Evolutionary conservation across 352 stramenopile genomes (phyloP).

Genomic region (Phytopythium kandeliae): DNA sequence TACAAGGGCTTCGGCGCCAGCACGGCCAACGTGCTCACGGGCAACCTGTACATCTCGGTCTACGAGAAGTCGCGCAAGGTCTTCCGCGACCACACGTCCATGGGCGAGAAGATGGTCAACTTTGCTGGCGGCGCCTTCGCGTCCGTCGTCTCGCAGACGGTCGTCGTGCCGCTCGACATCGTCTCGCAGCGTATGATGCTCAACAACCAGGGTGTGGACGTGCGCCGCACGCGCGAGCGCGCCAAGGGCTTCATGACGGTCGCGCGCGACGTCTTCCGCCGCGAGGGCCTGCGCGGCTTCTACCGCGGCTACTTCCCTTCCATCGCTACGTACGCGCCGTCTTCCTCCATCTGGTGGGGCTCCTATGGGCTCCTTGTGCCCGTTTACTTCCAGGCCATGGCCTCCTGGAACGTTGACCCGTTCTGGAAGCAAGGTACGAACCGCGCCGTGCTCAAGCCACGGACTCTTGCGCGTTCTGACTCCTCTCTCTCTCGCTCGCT

Average conservation of each 20-base stretch:
- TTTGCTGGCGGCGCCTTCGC: conserved; percentile 71
- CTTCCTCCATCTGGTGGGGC: conserved; percentile 84
- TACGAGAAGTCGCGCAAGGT: conserved; percentile 82
- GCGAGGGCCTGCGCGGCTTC: conserved; percentile 70
- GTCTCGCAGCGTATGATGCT: conserved; percentile 90
- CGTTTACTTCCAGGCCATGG: conserved; percentile 58
- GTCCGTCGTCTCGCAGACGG: conserved; percentile 79
- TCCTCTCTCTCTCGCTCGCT: no score
- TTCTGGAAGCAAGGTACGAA: conserved; percentile 84
- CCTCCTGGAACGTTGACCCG: conserved; percentile 46
- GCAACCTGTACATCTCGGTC: conserved; percentile 88
- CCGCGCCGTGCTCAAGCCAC: no score
- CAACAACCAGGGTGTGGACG: conserved; percentile 61
- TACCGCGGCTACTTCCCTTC: conserved; percentile 82
- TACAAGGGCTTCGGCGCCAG: conserved; percentile 89
- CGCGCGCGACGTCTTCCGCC: conserved; percentile 52
- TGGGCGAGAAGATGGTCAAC: conserved; percentile 64
- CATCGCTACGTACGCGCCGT: conserved; percentile 84
- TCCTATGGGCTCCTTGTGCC: conserved; percentile 80
- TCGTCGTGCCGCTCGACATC: conserved; percentile 86
- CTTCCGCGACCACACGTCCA: conserved; percentile 49
- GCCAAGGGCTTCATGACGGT: conserved; percentile 54
- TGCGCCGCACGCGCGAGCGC: conserved; percentile 49
- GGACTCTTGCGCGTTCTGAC: no score
- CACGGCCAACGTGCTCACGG: conserved; percentile 78